Evolutionary conservation across 2,329 filamentous ascomycete species (phyloP).

Genomic region (Fusarium nurragi): DNA sequence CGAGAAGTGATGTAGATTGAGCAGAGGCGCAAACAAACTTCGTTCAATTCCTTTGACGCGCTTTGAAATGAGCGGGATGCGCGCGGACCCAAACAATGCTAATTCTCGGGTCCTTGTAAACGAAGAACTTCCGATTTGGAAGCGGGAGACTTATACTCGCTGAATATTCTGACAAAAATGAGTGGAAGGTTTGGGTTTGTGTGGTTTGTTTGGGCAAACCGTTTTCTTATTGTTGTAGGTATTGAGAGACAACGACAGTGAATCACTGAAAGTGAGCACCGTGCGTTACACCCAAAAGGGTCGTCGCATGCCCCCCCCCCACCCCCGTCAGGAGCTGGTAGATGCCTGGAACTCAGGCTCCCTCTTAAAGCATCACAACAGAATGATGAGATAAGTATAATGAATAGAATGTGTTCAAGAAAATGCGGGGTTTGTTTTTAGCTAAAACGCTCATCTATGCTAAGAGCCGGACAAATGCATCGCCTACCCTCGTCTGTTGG

Average conservation of each 20-base stretch:
- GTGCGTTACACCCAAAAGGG: background rate
- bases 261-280: background rate
- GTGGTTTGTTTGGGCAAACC: background rate
- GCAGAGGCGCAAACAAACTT: background rate
- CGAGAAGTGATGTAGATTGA: background rate
- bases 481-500: conserved; percentile 12
- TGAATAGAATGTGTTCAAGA: no score
- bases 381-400: no score
- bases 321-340: background rate
- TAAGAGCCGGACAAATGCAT: conserved; percentile 4
- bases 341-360: no score
- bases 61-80: background rate
- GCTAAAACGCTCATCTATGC: background rate
- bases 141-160: background rate
- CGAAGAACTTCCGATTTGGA: background rate
- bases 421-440: no score
- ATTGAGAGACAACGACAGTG: background rate
- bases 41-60: conserved; percentile 1
- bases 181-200: background rate
- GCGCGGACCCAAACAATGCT: background rate
- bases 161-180: background rate
- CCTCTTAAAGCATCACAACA: no score
- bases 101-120: background rate
- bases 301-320: background rate
- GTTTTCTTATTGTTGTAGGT: conserved; percentile 14